Evolutionary conservation across 1,284 basidiomycete species (phyloP).

Genomic region (Anthracocystis panici-leucophaei): DNA sequence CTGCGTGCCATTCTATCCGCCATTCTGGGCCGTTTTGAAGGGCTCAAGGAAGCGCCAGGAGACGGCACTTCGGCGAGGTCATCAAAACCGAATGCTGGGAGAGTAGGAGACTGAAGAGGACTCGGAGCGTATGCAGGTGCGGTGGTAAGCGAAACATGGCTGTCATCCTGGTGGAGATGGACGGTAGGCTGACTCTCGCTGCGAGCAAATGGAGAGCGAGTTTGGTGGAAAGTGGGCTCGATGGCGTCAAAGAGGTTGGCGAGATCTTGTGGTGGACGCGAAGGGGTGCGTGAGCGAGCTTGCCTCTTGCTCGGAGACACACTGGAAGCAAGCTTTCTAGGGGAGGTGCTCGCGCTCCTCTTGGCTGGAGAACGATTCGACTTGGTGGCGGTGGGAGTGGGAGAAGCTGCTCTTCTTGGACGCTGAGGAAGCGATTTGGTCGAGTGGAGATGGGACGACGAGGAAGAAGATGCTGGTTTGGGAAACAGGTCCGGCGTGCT

Average conservation of each 20-base stretch:
- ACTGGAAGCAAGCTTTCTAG: constrained; percentile 18
- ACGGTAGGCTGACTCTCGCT: constrained; percentile 41
- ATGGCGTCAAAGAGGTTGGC: constrained; percentile 44
- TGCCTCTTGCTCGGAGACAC: constrained; percentile 32
- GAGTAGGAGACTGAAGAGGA: constrained; percentile 26
- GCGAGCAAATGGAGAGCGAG: constrained; percentile 33
- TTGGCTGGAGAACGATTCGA: constrained; percentile 18
- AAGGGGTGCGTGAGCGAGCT: constrained; percentile 35
- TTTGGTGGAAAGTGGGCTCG: constrained; percentile 21
- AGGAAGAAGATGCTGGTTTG: constrained; percentile 20
- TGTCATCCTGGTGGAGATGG: constrained; percentile 11
- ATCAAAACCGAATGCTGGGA: constrained; percentile 5
- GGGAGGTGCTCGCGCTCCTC: constrained; percentile 41
- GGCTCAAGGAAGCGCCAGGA: constrained; percentile 26
- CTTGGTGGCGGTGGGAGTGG: constrained; percentile 18
- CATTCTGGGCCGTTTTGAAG: constrained; percentile 40
- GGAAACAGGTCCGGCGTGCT: constrained; percentile 16
- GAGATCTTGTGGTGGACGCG: constrained; percentile 44
- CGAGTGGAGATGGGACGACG: constrained; percentile 7
- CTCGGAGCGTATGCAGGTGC: constrained; percentile 14
- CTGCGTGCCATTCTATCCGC: constrained; percentile 46
- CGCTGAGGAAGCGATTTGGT: constrained; percentile 31
- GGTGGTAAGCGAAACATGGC: background rate
- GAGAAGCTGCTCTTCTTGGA: constrained; percentile 30
- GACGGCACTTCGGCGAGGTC: constrained; percentile 9